These are phyloP conservation scores for Gypsophila paniculata DNA, from an alignment of 179 eudicot species.

Conservation along the genomic window DNA sequence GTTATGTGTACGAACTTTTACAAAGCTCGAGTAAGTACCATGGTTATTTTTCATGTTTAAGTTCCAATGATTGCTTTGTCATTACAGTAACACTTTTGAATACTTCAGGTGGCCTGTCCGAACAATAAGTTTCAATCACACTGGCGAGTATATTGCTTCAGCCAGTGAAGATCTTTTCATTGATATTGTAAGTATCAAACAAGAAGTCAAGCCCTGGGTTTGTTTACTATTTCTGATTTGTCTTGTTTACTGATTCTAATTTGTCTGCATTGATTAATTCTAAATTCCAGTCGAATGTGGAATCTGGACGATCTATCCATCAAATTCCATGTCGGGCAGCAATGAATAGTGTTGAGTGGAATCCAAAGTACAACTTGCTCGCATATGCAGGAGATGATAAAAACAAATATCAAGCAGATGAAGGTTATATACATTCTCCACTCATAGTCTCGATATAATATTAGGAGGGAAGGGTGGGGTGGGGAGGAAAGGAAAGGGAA, in stretches of 20 bases:
- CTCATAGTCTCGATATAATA: not conserved
- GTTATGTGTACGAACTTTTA: conserved; percentile 88
- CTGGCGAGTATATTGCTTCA: conserved; percentile 93
- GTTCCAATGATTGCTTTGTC: not conserved
- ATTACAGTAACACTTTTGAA: conserved; percentile 2
- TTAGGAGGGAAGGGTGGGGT: no score
- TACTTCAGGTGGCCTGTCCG: conserved; percentile 92
- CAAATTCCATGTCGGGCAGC: conserved; percentile 97
- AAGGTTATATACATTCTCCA: conserved; percentile 41
- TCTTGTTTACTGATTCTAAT: no score
- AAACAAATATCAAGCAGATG: conserved; percentile 93
- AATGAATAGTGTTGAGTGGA: conserved; percentile 98
- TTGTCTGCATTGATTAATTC: not conserved
- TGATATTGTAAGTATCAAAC: conserved; percentile 63
- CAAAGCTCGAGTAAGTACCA: conserved; percentile 77
- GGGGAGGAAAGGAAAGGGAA: no score
- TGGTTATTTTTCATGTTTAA: conserved; percentile 6
- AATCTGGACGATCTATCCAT: conserved; percentile 83
- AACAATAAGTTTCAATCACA: conserved; percentile 92
- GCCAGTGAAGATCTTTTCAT: conserved; percentile 96
- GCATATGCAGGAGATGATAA: conserved; percentile 99
- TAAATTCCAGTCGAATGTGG: conserved; percentile 58
- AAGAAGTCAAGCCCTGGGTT: not conserved
- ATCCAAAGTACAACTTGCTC: conserved; percentile 81
- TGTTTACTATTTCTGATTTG: no score